Evolutionary conservation across 1,284 basidiomycete species (phyloP), one percentile per base, ranked within the genome.

Genomic region (Spongiforma sp.): DNA sequence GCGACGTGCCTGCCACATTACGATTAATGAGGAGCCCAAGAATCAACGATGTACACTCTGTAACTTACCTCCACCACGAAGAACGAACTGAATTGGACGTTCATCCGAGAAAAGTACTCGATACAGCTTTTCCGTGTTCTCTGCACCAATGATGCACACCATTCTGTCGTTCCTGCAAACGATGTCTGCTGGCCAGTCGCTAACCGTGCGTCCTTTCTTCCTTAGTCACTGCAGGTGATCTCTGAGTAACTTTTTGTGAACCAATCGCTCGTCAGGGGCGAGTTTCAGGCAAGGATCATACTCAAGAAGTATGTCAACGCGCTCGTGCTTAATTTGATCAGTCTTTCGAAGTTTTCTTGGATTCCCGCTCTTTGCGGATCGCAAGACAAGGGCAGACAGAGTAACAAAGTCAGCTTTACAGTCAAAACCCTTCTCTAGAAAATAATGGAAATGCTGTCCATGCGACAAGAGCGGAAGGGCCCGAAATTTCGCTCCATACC

Each of bases 291-390:
- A 14, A 12, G n/a, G 26, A 19, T n/a, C 5, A n/a, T 3, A 33
- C 66, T 54, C 21, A 69, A 67, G 60, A 36, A 69, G 55, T 64
- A 68, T 67, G 4, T 54, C 34, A 10, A 39, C 24, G 4, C 60
- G 54, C 37, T 37, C 28, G 17, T 55, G 10, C 34, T 56, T 56
- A 28, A 63, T 55, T 48, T 60, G 14, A 26, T 60, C 58, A 17
- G 55, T 60, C 33, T 55, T 62, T n/a, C n/a, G n/a, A n/a, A n/a
- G n/a, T n/a, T n/a, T n/a, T n/a, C n/a, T 5, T 28, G 57, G 1
- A 10, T 37, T 28, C 43, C 24, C 33, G n/a, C 2, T 9, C 10
- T 15, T 3, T 0, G 4, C 28, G 19, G 12, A 37, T 7, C 26
- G 34, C 24, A 56, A 56, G 24, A 28, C 4, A 0, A 34, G 37